phyloP scores from a whole-genome alignment of 2,329 filamentous ascomycete species.

The Phyllosticta citrichinensis region DNA sequence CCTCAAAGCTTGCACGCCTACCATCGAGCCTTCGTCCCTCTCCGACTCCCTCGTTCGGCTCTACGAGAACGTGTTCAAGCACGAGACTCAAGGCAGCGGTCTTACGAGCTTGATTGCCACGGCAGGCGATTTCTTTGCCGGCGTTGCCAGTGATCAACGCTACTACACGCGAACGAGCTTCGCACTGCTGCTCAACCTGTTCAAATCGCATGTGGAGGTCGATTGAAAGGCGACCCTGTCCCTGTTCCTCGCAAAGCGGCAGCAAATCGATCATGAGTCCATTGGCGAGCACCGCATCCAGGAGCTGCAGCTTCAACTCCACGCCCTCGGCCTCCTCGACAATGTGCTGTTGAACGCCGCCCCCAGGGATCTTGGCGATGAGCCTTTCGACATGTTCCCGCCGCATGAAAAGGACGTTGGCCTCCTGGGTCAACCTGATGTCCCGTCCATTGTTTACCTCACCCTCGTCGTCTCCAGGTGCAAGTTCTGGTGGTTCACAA shows the following conservation, averaged over 20 bases:
- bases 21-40: not conserved
- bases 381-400: not conserved
- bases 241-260: not conserved
- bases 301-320: not conserved
- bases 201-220: not conserved
- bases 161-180: constrained; percentile 1
- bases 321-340: not conserved
- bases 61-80: constrained; percentile 1
- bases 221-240: not conserved
- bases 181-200: not conserved
- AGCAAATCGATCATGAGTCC: not conserved
- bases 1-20: not conserved
- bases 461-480: not conserved
- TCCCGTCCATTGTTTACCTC: not conserved
- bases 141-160: not conserved
- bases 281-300: not conserved
- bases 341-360: not conserved
- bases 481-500: not conserved
- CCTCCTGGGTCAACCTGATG: not conserved
- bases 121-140: not conserved
- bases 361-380: not conserved
- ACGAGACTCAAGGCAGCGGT: not conserved
- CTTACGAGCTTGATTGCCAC: not conserved
- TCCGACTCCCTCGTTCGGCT: not conserved
- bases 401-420: not conserved